These are phyloP conservation scores for Rhynchosporium secalis DNA, from an alignment of 2,329 filamentous ascomycete species.

Conservation along the genomic window DNA sequence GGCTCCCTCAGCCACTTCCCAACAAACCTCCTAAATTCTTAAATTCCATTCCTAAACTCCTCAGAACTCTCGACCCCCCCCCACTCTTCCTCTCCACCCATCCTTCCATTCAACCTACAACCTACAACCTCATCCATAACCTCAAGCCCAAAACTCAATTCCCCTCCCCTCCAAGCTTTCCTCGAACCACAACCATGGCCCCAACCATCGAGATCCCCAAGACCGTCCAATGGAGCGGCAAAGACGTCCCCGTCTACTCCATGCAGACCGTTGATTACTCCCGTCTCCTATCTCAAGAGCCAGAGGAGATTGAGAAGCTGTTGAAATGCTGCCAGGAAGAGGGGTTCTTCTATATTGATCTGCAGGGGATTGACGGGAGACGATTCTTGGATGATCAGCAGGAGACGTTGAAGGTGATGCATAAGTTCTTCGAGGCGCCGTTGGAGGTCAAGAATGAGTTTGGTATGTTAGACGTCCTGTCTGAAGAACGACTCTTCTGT, in stretches of 20 bases:
- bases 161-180: no score
- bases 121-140: background rate
- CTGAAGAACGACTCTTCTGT: no score
- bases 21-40: no score
- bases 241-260: slow-evolving; percentile 50
- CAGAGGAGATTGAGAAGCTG: slow-evolving; percentile 53
- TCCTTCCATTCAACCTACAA: background rate
- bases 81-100: background rate
- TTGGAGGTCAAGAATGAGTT: slow-evolving; percentile 58
- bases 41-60: no score
- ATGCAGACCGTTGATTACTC: slow-evolving; percentile 55
- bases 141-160: background rate
- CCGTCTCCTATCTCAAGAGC: slow-evolving; percentile 54
- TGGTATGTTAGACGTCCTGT: background rate
- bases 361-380: slow-evolving; percentile 53
- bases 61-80: background rate
- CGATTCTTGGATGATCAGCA: slow-evolving; percentile 54
- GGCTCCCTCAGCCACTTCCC: slow-evolving; percentile 3
- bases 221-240: slow-evolving; percentile 52
- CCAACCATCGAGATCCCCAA: slow-evolving; percentile 44
- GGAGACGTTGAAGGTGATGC: slow-evolving; percentile 54
- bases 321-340: slow-evolving; percentile 50
- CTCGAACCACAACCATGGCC: slow-evolving; percentile 38
- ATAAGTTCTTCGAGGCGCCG: slow-evolving; percentile 54
- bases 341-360: slow-evolving; percentile 58